Percentiles rank a stretch among this genome's conserved stretches.
phyloP scores from a whole-genome alignment of 345 rosid genomes.

The Brassica napus region DNA sequence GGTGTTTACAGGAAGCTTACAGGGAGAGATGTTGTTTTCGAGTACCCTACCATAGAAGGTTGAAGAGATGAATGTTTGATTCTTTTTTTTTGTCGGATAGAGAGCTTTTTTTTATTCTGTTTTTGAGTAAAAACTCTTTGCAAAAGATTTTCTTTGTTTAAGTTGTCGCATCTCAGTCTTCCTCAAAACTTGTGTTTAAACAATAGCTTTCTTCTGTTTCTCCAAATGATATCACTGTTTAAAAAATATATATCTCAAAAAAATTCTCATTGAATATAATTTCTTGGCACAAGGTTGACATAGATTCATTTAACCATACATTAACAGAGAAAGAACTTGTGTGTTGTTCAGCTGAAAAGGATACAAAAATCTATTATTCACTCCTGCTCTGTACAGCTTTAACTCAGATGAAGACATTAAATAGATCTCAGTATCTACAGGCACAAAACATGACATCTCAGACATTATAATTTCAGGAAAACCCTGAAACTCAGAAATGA shows the following conservation, averaged over 20 bases:
- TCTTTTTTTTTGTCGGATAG: slow-evolving; percentile 30
- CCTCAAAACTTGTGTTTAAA: background rate
- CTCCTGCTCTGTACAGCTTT: slow-evolving; percentile 83
- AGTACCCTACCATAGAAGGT: slow-evolving; percentile 62
- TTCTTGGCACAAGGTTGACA: background rate
- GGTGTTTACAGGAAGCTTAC: slow-evolving; percentile 88
- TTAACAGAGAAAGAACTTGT: background rate
- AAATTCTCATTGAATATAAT: background rate
- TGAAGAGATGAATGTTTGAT: slow-evolving; percentile 42
- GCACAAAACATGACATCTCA: slow-evolving; percentile 18
- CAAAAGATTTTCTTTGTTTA: background rate
- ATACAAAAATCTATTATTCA: slow-evolving; percentile 64
- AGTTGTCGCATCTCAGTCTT: background rate
- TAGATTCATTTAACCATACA: background rate
- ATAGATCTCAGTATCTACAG: slow-evolving; percentile 59
- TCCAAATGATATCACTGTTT: background rate
- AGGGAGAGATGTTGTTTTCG: slow-evolving; percentile 87
- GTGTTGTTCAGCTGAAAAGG: background rate
- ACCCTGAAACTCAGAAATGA: no score
- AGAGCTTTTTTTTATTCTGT: slow-evolving; percentile 13
- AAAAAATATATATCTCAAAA: background rate
- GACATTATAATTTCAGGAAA: no score
- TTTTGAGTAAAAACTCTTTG: slow-evolving; percentile 6
- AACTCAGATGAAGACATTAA: slow-evolving; percentile 50
- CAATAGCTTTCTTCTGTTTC: background rate